phyloP scores from a whole-genome alignment of 2,329 filamentous ascomycete species.

The Grosmannia serpens region DNA sequence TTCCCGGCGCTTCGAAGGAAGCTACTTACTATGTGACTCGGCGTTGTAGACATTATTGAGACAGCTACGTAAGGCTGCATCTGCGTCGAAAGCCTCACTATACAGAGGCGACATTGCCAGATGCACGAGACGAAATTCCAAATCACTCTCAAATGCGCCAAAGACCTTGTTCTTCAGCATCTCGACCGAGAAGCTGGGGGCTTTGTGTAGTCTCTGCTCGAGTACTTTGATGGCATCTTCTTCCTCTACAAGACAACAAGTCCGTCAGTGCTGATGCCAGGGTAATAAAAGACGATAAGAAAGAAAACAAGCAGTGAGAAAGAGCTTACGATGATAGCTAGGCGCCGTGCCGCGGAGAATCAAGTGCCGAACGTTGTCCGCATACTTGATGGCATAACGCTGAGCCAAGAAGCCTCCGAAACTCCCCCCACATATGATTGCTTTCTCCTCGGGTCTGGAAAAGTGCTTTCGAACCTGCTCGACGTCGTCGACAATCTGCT shows the following conservation, averaged over 20 bases:
- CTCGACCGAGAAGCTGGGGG: slow-evolving; percentile 23
- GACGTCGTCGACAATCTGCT: slow-evolving; percentile 26
- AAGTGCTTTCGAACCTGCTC: slow-evolving; percentile 21
- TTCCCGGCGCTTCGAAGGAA: background rate
- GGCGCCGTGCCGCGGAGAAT: slow-evolving; percentile 25
- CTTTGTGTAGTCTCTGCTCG: slow-evolving; percentile 19
- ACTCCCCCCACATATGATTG: slow-evolving; percentile 25
- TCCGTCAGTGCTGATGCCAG: background rate
- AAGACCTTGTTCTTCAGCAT: slow-evolving; percentile 28
- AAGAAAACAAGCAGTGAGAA: no score
- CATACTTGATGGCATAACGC: slow-evolving; percentile 26
- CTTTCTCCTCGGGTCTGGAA: slow-evolving; percentile 12
- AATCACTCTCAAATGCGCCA: slow-evolving; percentile 22
- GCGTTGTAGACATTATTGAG: slow-evolving; percentile 22
- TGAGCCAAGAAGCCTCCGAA: slow-evolving; percentile 28
- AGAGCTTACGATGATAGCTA: slow-evolving; percentile 19
- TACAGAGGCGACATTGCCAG: slow-evolving; percentile 26
- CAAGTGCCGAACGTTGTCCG: slow-evolving; percentile 18
- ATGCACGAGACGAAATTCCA: slow-evolving; percentile 26
- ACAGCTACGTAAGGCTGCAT: slow-evolving; percentile 19
- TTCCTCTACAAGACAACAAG: slow-evolving; percentile 15
- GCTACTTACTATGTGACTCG: slow-evolving; percentile 22
- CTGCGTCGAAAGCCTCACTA: slow-evolving; percentile 21
- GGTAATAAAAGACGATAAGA: no score
- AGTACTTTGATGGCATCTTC: slow-evolving; percentile 21